Evolutionary conservation across 2,329 filamentous ascomycete species (phyloP).

Genomic region (Aureobasidium uvarum): DNA sequence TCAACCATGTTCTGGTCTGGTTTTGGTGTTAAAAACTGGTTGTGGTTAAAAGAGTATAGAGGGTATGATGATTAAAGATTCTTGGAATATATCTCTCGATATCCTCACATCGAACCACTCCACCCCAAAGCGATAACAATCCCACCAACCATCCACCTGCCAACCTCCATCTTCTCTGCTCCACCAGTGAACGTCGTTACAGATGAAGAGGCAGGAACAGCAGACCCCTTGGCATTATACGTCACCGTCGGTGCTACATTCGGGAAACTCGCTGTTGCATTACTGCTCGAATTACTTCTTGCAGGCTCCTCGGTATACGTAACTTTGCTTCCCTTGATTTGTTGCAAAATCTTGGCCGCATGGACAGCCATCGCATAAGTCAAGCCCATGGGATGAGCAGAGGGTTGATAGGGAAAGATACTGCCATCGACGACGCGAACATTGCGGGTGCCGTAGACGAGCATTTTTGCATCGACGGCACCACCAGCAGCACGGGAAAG

Average conservation of each 20-base stretch:
- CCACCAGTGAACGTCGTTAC: neutral
- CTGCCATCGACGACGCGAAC: slow-evolving; percentile 42
- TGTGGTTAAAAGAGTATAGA: too few relatives aligned
- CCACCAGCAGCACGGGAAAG: slow-evolving; percentile 35
- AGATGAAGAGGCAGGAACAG: neutral
- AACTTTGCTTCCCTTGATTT: neutral
- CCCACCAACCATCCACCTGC: neutral
- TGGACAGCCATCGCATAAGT: slow-evolving; percentile 16
- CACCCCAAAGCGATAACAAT: neutral
- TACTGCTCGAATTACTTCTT: neutral
- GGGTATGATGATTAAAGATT: too few relatives aligned
- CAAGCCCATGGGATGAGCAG: slow-evolving; percentile 37
- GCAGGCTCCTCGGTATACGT: neutral
- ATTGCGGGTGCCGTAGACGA: slow-evolving; percentile 38
- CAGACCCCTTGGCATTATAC: neutral
- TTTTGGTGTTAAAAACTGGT: too few relatives aligned
- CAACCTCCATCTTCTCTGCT: neutral
- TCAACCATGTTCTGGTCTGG: too few relatives aligned
- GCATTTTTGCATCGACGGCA: slow-evolving; percentile 38
- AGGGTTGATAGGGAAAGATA: slow-evolving; percentile 37
- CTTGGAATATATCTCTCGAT: too few relatives aligned
- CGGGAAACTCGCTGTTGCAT: neutral
- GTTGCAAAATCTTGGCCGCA: slow-evolving; percentile 8
- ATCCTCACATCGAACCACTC: neutral
- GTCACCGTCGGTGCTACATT: neutral